A percentile compares a stretch with the other conserved stretches of the same genome.
phyloP scores from a whole-genome alignment of 2,329 filamentous ascomycete genomes.

The Fusarium odoratissimum region DNA sequence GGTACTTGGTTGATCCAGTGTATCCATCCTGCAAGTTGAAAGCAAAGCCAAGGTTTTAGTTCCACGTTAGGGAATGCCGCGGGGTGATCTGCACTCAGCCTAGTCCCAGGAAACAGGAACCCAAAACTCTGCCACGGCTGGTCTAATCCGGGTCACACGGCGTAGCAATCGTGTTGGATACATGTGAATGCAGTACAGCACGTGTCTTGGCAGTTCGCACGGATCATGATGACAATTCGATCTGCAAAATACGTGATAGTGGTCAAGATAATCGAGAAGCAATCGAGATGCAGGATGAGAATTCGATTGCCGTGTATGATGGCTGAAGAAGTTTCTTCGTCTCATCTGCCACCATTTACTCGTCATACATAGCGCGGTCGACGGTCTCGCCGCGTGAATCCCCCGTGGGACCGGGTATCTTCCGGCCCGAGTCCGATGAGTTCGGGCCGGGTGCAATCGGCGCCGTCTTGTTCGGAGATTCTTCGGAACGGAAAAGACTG shows the following conservation, averaged over 20 bases:
- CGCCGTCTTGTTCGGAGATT: slow-evolving; percentile 1
- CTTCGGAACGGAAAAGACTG: neutral
- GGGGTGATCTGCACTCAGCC: slow-evolving; percentile 27
- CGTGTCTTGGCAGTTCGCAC: neutral
- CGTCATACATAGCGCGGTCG: neutral
- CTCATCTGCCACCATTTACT: neutral
- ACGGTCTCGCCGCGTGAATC: slow-evolving; percentile 6
- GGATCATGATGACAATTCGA: slow-evolving; percentile 10
- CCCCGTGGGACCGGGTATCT: slow-evolving; percentile 5
- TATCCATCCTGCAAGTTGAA: neutral
- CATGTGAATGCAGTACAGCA: neutral
- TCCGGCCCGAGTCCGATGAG: slow-evolving; percentile 7
- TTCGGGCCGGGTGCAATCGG: slow-evolving; percentile 14
- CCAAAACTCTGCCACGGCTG: slow-evolving; percentile 19
- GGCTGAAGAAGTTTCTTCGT: neutral
- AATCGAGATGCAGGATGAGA: slow-evolving; percentile 16
- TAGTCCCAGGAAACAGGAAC: slow-evolving; percentile 15
- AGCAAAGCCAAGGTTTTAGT: slow-evolving; percentile 15
- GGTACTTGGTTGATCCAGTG: slow-evolving; percentile 12
- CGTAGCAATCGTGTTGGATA: neutral
- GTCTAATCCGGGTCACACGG: neutral
- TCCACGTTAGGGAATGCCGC: slow-evolving; percentile 33
- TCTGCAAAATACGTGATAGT: slow-evolving; percentile 7
- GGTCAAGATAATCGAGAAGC: slow-evolving; percentile 4
- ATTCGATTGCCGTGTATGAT: slow-evolving; percentile 6